Evolutionary conservation across 2,329 filamentous ascomycete genomes (phyloP), one percentile per base, ranked within the genome.

Genomic region (Aspergillus neoniger): DNA sequence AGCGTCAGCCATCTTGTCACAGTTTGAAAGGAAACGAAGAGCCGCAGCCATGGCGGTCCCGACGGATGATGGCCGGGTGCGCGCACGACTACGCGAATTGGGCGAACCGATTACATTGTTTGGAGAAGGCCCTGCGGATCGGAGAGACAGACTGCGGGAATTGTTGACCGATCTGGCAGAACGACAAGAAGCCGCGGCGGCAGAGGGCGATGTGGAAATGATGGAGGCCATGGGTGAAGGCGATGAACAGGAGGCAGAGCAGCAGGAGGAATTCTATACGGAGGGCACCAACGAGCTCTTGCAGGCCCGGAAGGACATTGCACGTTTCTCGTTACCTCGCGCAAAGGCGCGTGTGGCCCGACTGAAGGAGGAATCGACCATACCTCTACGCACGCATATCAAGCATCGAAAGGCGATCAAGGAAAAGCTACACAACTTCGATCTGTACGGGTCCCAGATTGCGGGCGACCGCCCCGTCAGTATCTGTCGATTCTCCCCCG

Each of bases 21-120:
- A 98, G 74, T 95, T 99, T 76, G 90, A 92, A 70, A 91, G 94
- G 63, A 97, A 96, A 78, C 88, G 92, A 71, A 86, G 92, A 71
- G 93, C 92, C 10, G 92, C 92, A 17, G 90, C 90, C 10, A 91
- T 98, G 68, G 89, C 91, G 12, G 95, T 99, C 3, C 95, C 94
- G 0, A 99, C 96, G 57, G 93, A 97, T 74, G 95, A 99, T 81
- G 88, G 85, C 63, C 87, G 91, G 69, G 93, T 99, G 51, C 90
- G 92, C 62, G 83, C 87, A 39, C 88, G 86, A 66, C 84, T 98
- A 61, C 88, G 95, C 66, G 90, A 95, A 70, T 83, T 96, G 65
- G 92, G 91, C n/a, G 91, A 99, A 73, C 95, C 95, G 10, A 88
- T 98, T 58, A 99, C 94, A 0, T 83, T 98, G 0, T 99, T 99